phyloP scores from a whole-genome alignment of 768 basidiomycete species.

The Mycena sanguinolenta region DNA sequence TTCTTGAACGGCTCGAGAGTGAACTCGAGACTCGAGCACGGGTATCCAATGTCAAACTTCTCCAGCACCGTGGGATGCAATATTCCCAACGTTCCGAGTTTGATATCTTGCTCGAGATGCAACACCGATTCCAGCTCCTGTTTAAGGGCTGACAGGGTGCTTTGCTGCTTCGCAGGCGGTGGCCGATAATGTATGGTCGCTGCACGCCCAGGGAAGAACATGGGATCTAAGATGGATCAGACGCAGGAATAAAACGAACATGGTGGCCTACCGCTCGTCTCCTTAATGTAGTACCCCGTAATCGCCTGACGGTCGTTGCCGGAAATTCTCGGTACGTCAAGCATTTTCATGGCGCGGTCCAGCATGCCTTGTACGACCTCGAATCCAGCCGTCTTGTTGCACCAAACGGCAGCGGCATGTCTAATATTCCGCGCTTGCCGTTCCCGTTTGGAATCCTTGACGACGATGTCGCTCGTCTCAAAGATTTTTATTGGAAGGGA shows the following conservation, averaged over 20 bases:
- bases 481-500: constrained; percentile 93
- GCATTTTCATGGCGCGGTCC: constrained; percentile 95
- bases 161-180: constrained; percentile 52
- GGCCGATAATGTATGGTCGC: constrained; percentile 92
- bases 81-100: constrained; percentile 92
- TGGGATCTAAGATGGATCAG: constrained; percentile 71
- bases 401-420: constrained; percentile 93
- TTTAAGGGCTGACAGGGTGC: constrained; percentile 52
- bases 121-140: constrained; percentile 62
- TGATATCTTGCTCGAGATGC: constrained; percentile 65
- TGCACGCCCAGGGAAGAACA: constrained; percentile 95
- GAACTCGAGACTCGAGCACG: constrained; percentile 96
- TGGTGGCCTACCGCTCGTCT: constrained; percentile 77
- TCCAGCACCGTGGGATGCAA: constrained; percentile 92
- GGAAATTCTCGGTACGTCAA: constrained; percentile 88
- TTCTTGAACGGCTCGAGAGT: constrained; percentile 95
- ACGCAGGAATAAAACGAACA: background rate
- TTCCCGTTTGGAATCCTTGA: constrained; percentile 85
- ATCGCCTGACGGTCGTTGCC: constrained; percentile 66
- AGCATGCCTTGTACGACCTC: constrained; percentile 96
- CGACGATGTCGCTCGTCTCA: constrained; percentile 92
- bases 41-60: constrained; percentile 95
- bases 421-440: constrained; percentile 90
- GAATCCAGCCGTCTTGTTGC: constrained; percentile 96
- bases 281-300: constrained; percentile 93